Evolutionary conservation across 345 rosid species (phyloP), one percentile per base, ranked within the genome.

Genomic region (Eucalyptus erythrocorys): DNA sequence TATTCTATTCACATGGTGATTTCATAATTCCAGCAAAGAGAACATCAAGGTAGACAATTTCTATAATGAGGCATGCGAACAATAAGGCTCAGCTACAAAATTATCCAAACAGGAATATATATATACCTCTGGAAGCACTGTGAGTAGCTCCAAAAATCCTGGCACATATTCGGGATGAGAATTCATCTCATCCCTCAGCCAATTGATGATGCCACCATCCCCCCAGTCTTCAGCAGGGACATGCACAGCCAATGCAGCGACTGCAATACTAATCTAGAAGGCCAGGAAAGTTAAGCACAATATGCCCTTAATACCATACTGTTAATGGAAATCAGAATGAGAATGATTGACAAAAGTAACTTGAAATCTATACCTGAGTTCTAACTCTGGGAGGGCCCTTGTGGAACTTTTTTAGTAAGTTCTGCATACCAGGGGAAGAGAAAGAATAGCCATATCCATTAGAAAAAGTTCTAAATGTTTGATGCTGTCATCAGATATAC

Each of bases 211-310:
- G 86, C 99, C 98, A 88, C 98, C 97, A 92, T 96, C 97, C 90
- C 98, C 99, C 99, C 99, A 97, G 89, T 95, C 98, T 90, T 94
- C 97, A 7, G 98, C 94, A 86, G 99, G 97, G 90, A 98, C 97
- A 92, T 98, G 99, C 43, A 98, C 99, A 90, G 99, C 99, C 95
- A 97, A 94, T 81, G 99, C 99, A 89, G 99, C 99, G 84, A 98
- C 99, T 12, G 98, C 99, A 92, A 97, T 97, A 94, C 99, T 96
- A 93, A 97, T 97, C 99, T 98, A 94, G 89, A 95, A 91, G 50
- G 88, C 86, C 91, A 94, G 81, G 64, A 86, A 40, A 22, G 34
- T 37, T 86, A 86, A 59, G 84, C 84, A 76, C 84, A 86, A 32
- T 50, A 21, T 10, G 55, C 66, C 34, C 61, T 86, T 50, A 86